Evolutionary conservation across 768 basidiomycete species (phyloP).

Genomic region (Boletus barrowsii): DNA sequence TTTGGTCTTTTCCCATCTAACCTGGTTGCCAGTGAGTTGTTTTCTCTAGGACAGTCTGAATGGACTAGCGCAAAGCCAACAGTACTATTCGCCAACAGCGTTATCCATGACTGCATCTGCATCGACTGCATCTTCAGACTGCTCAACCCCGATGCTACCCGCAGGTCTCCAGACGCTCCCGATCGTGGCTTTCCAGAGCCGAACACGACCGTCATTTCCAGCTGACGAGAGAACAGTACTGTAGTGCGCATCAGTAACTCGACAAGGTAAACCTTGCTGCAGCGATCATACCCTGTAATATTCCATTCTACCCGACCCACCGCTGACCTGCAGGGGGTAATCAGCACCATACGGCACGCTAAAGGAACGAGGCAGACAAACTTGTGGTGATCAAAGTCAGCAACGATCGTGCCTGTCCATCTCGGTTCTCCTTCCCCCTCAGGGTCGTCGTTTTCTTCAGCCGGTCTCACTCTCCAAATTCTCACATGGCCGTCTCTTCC

Average conservation of each 20-base stretch:
- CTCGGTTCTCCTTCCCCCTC: constrained; percentile 42
- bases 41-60: background rate
- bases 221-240: constrained; percentile 82
- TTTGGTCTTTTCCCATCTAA: background rate
- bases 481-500: constrained; percentile 83
- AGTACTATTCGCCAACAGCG: constrained; percentile 31
- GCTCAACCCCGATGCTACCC: constrained; percentile 79
- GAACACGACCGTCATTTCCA: constrained; percentile 78
- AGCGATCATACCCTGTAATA: constrained; percentile 62
- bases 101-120: constrained; percentile 45
- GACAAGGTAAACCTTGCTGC: background rate
- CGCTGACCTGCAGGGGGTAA: constrained; percentile 46
- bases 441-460: constrained; percentile 40
- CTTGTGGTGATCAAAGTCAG: constrained; percentile 88
- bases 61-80: background rate
- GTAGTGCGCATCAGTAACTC: constrained; percentile 1
- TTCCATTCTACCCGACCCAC: constrained; percentile 94
- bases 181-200: constrained; percentile 82
- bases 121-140: constrained; percentile 50
- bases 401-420: constrained; percentile 77
- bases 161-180: constrained; percentile 84
- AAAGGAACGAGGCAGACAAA: constrained; percentile 23
- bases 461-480: constrained; percentile 82
- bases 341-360: constrained; percentile 4
- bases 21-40: background rate